These are phyloP conservation scores for Linum tenue DNA, from an alignment of 345 rosid genomes.

Conservation along the genomic window DNA sequence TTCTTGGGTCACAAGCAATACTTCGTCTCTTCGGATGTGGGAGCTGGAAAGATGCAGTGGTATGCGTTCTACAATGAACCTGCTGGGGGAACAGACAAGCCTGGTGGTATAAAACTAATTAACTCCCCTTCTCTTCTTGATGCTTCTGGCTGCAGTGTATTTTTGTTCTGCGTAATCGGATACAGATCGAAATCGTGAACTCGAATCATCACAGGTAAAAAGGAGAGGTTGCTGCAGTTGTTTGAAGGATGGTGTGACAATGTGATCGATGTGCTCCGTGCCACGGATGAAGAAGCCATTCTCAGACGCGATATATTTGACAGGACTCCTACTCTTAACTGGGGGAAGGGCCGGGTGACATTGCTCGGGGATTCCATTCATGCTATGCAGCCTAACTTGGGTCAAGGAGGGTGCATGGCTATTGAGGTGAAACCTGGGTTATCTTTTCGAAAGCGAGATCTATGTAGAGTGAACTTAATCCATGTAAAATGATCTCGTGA, in stretches of 20 bases:
- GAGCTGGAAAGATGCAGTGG: constrained; percentile 99
- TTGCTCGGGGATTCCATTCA: constrained; percentile 88
- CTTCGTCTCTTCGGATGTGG: constrained; percentile 94
- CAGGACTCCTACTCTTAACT: constrained; percentile 50
- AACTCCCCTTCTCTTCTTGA: constrained; percentile 6
- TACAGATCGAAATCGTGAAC: background rate
- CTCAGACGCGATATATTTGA: constrained; percentile 90
- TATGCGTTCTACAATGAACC: constrained; percentile 83
- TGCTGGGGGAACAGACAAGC: constrained; percentile 65
- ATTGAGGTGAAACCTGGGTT: constrained; percentile 54
- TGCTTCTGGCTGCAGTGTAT: too few relatives aligned
- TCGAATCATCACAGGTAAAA: constrained; percentile 44
- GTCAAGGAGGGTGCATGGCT: constrained; percentile 99
- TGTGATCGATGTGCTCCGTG: constrained; percentile 59
- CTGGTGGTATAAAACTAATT: constrained; percentile 33
- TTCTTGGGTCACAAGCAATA: constrained; percentile 94
- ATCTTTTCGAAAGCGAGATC: background rate
- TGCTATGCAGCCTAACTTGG: constrained; percentile 96
- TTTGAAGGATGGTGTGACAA: constrained; percentile 92
- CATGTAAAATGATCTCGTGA: background rate
- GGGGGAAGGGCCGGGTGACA: constrained; percentile 94
- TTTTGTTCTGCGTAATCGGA: too few relatives aligned
- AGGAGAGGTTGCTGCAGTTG: constrained; percentile 70
- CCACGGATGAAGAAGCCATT: constrained; percentile 72
- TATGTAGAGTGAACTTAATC: background rate